Conservation (phyloP, 208 protist genomes). For the Eutreptiella sp. region DNA sequence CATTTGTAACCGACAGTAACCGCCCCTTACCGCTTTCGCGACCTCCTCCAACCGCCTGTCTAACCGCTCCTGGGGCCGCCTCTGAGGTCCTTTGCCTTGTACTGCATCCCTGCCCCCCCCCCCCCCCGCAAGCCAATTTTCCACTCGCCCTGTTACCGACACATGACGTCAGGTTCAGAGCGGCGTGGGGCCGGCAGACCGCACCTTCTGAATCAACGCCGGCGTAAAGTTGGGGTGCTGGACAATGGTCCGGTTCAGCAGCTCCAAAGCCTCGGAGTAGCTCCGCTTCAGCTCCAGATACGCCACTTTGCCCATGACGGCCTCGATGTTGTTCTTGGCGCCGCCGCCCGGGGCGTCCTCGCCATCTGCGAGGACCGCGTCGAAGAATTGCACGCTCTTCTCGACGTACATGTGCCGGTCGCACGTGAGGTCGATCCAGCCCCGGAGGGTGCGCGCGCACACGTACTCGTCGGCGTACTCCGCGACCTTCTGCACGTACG, state of each 20-base stretch:
- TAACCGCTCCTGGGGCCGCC: no score
- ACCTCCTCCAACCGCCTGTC: no score
- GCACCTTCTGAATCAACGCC: slow-evolving; percentile 61
- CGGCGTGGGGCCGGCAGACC: background rate
- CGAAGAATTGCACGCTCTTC: slow-evolving; percentile 64
- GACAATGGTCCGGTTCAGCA: slow-evolving; percentile 69
- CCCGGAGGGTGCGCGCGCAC: slow-evolving; percentile 55
- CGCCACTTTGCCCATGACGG: slow-evolving; percentile 64
- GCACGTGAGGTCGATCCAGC: slow-evolving; percentile 73
- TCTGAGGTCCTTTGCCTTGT: no score
- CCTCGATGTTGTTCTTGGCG: slow-evolving; percentile 55
- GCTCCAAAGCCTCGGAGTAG: slow-evolving; percentile 58
- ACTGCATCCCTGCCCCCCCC: no score
- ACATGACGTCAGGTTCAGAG: background rate
- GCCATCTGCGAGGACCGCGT: slow-evolving; percentile 54
- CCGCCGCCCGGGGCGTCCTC: slow-evolving; percentile 17
- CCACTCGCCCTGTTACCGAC: background rate
- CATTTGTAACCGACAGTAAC: no score
- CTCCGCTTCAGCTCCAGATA: slow-evolving; percentile 73
- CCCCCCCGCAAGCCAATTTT: no score
- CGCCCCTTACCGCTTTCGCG: no score
- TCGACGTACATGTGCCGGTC: slow-evolving; percentile 66
- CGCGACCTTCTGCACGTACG: slow-evolving; percentile 53
- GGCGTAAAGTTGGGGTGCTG: slow-evolving; percentile 53
- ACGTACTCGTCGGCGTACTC: slow-evolving; percentile 70